phyloP scores from a whole-genome alignment of 495 filamentous ascomycete genomes.

The Neurospora sp. region DNA sequence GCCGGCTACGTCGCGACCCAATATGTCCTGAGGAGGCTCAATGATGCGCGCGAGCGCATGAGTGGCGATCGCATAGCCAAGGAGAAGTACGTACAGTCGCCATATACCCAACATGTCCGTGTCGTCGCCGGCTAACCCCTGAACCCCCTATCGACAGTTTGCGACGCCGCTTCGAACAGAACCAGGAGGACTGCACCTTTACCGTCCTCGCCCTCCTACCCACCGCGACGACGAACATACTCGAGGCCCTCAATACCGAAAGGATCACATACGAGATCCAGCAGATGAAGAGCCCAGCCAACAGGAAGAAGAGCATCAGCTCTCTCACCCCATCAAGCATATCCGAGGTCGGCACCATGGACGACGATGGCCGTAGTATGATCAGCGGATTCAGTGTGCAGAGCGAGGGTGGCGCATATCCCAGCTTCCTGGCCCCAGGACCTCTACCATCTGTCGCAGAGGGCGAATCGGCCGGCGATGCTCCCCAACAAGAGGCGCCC shows the following conservation, averaged over 20 bases:
- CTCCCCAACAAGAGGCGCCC: constrained; percentile 12
- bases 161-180: constrained; percentile 92
- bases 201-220: constrained; percentile 95
- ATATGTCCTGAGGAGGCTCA: constrained; percentile 84
- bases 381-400: constrained; percentile 48
- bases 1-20: constrained; percentile 87
- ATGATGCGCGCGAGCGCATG: constrained; percentile 89
- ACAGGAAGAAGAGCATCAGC: constrained; percentile 57
- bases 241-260: constrained; percentile 82
- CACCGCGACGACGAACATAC: constrained; percentile 77
- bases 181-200: constrained; percentile 96
- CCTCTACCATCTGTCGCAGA: constrained; percentile 28
- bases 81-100: constrained; percentile 63
- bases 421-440: constrained; percentile 47
- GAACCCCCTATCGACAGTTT: constrained; percentile 45
- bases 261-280: constrained; percentile 83
- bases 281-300: constrained; percentile 68
- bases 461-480: constrained; percentile 28
- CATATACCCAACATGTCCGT: background rate
- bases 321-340: constrained; percentile 55
- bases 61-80: constrained; percentile 87
- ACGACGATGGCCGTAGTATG: constrained; percentile 73
- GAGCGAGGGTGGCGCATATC: constrained; percentile 69
- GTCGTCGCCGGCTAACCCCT: constrained; percentile 5
- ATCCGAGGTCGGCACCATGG: constrained; percentile 41